Base-by-base conservation (phyloP, 768 basidiomycete species). In the Lentinula edodes region DNA sequence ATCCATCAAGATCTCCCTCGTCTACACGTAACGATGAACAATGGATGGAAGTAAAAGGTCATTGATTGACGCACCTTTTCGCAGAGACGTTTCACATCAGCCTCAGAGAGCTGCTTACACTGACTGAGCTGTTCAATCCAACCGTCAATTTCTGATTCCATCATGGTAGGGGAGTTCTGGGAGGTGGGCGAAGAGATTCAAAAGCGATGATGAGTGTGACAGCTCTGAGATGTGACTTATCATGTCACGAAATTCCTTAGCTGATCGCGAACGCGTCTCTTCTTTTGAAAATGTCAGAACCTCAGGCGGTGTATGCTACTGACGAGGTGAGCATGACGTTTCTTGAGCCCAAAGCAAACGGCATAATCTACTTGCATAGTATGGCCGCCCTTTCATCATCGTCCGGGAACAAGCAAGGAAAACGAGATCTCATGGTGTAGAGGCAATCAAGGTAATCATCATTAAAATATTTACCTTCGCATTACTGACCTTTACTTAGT, bases 41-140 rank as follows among this genome's bases (percentile, higher is more conserved):
- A 32, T 53, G 43, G 10, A 23, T 56, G 55, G 56, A 46, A 58
- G 61, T 48, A 13, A 61, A 61, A 52, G 52, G 59, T 54, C 59
- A 62, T 64, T 35, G 64, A 60, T 63, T 53, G 41, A 62, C 86
- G 69, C 70, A 95, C 97, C 92, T 97, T 98, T 84, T 98, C 96
- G 81, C 97, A 99, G 65, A 99, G 84, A 74, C 87, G 88, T 83
- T 98, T 98, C 63, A 99, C 94, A 75, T 99, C 95, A 10, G 83
- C 81, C 78, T 99, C 97, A 63, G 91, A 81, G 63, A 99, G 85
- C 68, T 97, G 96, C 75, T 99, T 98, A 82, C 97, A 99, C 71
- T 95, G 91, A 76, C 88, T 89, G 67, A 99, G 86, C 74, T 98
- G 95, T 63, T 92, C 87, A 73, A 99, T 95, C 97, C 97, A 98